Evolutionary conservation across 1,284 basidiomycete species (phyloP), one percentile per base, ranked within the genome.

Genomic region (Moesziomyces sp.): DNA sequence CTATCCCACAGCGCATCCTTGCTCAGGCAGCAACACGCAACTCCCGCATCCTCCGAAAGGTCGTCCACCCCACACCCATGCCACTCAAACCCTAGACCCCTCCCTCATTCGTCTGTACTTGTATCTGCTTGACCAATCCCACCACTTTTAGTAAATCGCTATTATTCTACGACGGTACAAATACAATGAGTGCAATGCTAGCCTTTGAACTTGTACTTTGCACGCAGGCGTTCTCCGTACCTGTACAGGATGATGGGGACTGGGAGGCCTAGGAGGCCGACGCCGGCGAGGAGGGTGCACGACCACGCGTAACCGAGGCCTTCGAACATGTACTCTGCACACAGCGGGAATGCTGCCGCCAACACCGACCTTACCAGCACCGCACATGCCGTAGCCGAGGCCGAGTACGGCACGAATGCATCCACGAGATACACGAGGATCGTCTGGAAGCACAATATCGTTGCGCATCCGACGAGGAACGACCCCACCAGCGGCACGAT

Each of bases 321-420:
- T n/a, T 72, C 61, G 57, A 86, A 87, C 79, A 87, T 79, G 35
- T 84, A 76, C 0, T 84, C 78, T 0, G 79, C 75, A 57, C 86
- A 86, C 28, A 86, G 79, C 13, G 87, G 87, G 19, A 87, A 80
- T 8, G 85, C 70, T 28, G 85, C 85, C 2, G 85, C 86, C 1
- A 84, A 52, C 16, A 86, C 53, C 3, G 81, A 84, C 2, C 87
- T 81, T 40, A 79, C 55, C 13, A 84, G 52, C 10, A 82, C 77
- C 8, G 80, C 86, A 19, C 78, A 84, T 0, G 86, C 86, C 7
- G 85, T 84, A 0, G 84, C 86, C 0, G 85, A 85, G 0, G 86
- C 86, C 3, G 85, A 86, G 64, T 85, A 87, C 4, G 87, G 87
- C 23, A 85, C 83, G 56, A 86, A 86, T 6, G 84, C 84, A 66